These are phyloP conservation scores for Pyrenopolyporus hunteri DNA, from an alignment of 495 filamentous ascomycete genomes.

Conservation along the genomic window DNA sequence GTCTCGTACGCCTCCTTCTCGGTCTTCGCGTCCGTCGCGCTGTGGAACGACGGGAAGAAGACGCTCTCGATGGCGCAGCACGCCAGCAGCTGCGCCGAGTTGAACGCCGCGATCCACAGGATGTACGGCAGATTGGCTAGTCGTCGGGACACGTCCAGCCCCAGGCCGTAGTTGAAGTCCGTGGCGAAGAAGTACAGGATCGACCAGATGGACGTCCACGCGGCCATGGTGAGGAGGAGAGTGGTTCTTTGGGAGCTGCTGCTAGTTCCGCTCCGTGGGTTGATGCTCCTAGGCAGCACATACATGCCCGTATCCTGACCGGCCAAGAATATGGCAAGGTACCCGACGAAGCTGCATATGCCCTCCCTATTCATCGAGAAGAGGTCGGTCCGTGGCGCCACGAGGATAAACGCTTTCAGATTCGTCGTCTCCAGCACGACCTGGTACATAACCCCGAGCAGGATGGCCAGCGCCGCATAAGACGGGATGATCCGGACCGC, in stretches of 20 bases:
- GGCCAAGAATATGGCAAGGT: conserved; percentile 91
- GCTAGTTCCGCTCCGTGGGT: conserved; percentile 43
- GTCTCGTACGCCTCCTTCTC: conserved; percentile 65
- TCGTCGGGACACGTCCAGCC: conserved; percentile 79
- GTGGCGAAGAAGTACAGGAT: conserved; percentile 69
- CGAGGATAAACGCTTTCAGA: conserved; percentile 82
- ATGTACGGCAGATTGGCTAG: conserved; percentile 94
- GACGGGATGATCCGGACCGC: conserved; percentile 66
- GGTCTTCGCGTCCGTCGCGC: conserved; percentile 51
- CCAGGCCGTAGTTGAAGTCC: conserved; percentile 69
- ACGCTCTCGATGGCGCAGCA: conserved; percentile 78
- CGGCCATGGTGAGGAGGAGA: conserved; percentile 64
- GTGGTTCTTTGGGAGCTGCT: conserved; percentile 51
- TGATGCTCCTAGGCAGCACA: conserved; percentile 68
- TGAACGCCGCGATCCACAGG: conserved; percentile 89
- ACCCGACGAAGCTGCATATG: conserved; percentile 89
- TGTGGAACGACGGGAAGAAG: conserved; percentile 75
- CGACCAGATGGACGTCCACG: conserved; percentile 70
- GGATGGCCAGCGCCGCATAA: conserved; percentile 72
- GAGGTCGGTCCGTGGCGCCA: conserved; percentile 76
- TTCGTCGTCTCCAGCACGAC: conserved; percentile 74
- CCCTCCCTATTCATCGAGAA: conserved; percentile 92
- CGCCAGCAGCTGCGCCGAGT: conserved; percentile 74
- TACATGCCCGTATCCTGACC: conserved; percentile 83
- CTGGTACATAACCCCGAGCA: conserved; percentile 72